Conservation (phyloP, 2,329 filamentous ascomycete species). For the Aspergillus clavatus region DNA sequence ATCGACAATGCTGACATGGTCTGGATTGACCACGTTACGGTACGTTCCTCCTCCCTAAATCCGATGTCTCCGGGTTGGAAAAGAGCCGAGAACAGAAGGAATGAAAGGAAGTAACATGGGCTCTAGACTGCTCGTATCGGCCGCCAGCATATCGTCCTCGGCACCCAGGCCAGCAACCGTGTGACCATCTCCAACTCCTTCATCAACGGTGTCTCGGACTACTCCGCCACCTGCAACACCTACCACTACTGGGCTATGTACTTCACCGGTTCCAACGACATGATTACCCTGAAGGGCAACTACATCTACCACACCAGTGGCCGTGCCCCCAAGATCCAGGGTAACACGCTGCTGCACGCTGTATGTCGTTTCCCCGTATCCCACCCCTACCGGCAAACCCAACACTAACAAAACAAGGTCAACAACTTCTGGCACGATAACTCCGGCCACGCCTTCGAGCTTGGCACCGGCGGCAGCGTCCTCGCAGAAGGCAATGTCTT, state of each 20-base stretch:
- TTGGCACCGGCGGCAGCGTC: conserved; percentile 40
- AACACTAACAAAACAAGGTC: background rate
- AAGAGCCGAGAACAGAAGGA: too few relatives aligned
- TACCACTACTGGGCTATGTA: conserved; percentile 59
- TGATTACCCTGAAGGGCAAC: conserved; percentile 57
- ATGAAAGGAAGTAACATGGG: too few relatives aligned
- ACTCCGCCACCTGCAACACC: conserved; percentile 54
- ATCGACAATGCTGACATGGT: conserved; percentile 39
- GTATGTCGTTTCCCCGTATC: conserved; percentile 10
- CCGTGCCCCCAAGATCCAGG: conserved; percentile 53
- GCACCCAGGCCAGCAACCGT: conserved; percentile 49
- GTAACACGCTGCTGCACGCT: conserved; percentile 55
- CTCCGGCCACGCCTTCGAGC: background rate
- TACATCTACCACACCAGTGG: conserved; percentile 57
- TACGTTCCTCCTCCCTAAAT: conserved; percentile 3
- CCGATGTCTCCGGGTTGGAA: too few relatives aligned
- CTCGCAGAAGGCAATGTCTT: conserved; percentile 55
- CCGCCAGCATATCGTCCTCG: conserved; percentile 58
- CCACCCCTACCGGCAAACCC: too few relatives aligned
- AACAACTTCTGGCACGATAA: background rate
- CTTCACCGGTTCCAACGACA: conserved; percentile 53
- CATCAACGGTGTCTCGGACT: conserved; percentile 52
- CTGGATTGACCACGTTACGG: conserved; percentile 50
- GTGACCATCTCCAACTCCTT: conserved; percentile 58
- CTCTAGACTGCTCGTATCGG: conserved; percentile 52